Base-by-base conservation (phyloP, 805 yeast species). In the Diddensiella santjacobensis region DNA sequence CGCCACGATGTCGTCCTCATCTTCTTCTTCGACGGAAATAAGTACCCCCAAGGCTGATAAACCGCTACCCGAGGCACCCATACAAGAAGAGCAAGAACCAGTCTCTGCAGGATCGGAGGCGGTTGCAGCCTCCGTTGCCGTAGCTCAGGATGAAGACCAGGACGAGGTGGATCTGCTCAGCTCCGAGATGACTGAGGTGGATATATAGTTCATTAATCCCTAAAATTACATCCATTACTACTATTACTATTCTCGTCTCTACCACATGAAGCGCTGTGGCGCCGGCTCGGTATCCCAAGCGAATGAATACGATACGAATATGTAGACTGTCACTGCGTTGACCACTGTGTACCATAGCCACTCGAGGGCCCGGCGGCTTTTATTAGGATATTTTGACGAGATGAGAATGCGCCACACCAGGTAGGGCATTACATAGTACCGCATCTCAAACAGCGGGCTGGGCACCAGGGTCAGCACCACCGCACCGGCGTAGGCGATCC, bases 391-490 rank as follows among this genome's bases (percentile, higher is more conserved):
- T 49, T 56, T 56, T 17, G 52, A 57, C 20, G 43, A 65, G 13
- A 75, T 64, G 49, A 79, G 74, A 2, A 87, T 45, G 57, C 97
- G 76, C 80, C 90, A 88, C 35, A 89, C 65, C 10, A 85, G 63
- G 61, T 78, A 81, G 3, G 98, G 97, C 3, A 88, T 58, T 42
- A 91, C 86, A 64, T 84, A 93, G 64, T 93, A 93, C 49, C 99
- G 77, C 42, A 97, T 96, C 66, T 93, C 99, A 60, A 93, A 82
- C 54, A 93, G 71, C 3, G 98, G 99, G 0, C 96, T 83, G 18
- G 98, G 96, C 0, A 85, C 77, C 18, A 93, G 71, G 0, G 93
- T 84, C 3, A 79, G 63, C 1, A 73, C 58, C 0, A 79, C 71
- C 38, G 89, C 82, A 0, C 67, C 64, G 1, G 80, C 46, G 50